These are phyloP conservation scores for Mimosa bimucronata DNA, from an alignment of 306 rosid genomes.

Conservation along the genomic window DNA sequence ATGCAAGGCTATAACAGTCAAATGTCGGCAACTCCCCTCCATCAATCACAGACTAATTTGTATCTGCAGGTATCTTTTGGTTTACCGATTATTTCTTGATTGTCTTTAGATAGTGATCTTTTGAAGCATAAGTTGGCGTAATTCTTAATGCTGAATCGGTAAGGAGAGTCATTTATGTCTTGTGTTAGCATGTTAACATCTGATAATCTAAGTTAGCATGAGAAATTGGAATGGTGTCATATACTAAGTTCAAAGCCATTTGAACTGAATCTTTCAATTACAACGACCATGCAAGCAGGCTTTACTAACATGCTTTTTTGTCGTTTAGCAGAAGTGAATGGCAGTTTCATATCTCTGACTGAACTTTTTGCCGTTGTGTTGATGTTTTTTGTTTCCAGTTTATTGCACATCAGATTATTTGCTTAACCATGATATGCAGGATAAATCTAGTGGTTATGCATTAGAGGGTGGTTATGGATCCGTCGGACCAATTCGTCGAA, in stretches of 20 bases:
- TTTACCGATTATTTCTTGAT: conserved; percentile 15
- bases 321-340: background rate
- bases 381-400: background rate
- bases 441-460: conserved; percentile 50
- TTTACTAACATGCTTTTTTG: background rate
- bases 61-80: conserved; percentile 59
- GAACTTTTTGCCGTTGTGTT: conserved; percentile 13
- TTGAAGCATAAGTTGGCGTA: background rate
- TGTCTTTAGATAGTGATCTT: conserved; percentile 26
- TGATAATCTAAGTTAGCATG: background rate
- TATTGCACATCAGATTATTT: conserved; percentile 18
- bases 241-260: conserved; percentile 16
- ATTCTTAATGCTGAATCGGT: background rate
- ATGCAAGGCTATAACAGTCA: conserved; percentile 47
- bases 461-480: conserved; percentile 66
- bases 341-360: conserved; percentile 3
- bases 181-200: conserved; percentile 22
- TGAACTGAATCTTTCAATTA: background rate
- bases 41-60: conserved; percentile 50
- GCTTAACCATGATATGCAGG: conserved; percentile 44
- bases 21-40: conserved; percentile 50
- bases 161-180: background rate
- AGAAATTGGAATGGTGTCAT: conserved; percentile 23
- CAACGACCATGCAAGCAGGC: background rate
- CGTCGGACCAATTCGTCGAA: conserved; percentile 74